Evolutionary conservation across 106 monocot genomes (phyloP).

Genomic region (Dactylorhiza incarnata): DNA sequence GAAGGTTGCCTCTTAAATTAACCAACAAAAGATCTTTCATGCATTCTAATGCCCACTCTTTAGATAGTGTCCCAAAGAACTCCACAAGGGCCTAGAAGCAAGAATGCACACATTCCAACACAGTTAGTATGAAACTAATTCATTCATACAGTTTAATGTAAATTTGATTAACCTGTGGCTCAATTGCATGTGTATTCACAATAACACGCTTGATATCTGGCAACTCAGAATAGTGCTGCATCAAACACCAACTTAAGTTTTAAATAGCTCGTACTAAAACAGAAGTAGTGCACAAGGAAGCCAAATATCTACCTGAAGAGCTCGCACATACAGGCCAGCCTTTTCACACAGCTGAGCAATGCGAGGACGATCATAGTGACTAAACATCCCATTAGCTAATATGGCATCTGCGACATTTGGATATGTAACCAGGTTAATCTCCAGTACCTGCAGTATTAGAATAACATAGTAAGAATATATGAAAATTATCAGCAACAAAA

Average conservation of each 20-base stretch:
- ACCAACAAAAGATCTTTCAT: conserved; percentile 97
- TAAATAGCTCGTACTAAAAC: neutral
- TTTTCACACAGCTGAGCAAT: conserved; percentile 97
- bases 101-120: neutral
- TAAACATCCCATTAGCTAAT: conserved; percentile 99
- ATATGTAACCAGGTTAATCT: conserved; percentile 97
- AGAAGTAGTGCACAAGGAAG: neutral
- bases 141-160: neutral
- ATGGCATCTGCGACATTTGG: conserved; percentile 99
- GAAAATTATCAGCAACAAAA: neutral
- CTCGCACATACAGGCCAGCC: conserved; percentile 86
- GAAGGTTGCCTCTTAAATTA: conserved; percentile 97
- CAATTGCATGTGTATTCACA: conserved; percentile 97
- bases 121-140: neutral
- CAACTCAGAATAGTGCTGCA: conserved; percentile 91
- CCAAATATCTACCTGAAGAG: conserved; percentile 66
- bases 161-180: conserved; percentile 71
- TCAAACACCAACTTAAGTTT: neutral
- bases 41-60: conserved; percentile 97
- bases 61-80: conserved; percentile 97
- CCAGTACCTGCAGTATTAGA: conserved; percentile 57
- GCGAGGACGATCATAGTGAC: conserved; percentile 94
- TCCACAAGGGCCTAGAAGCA: conserved; percentile 74
- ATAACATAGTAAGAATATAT: neutral
- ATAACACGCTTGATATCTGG: conserved; percentile 97